Evolutionary conservation across 129 eudicot genomes (phyloP), one percentile per base, ranked within the genome.

Genomic region (Chrysanthemum lavandulifolium): DNA sequence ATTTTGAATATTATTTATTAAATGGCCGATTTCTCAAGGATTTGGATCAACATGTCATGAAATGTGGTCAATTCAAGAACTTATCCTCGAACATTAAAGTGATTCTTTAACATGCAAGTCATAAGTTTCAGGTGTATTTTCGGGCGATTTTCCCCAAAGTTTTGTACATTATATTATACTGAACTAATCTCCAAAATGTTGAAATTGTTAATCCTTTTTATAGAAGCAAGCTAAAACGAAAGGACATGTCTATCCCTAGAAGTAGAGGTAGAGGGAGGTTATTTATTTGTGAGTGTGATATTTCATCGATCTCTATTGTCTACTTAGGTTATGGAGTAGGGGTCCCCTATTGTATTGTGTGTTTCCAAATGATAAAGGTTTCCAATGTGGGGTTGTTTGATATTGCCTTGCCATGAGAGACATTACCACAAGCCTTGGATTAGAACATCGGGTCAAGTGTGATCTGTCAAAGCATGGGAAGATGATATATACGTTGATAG

Each of bases 381-480:
- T 40, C 21, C 10, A 11, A 61, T 70, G 81, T 77, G 81, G 76
- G 69, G 51, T 64, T 78, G 77, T 71, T 71, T 78, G 49, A 68
- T 61, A 52, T 61, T 69, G 76, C 62, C 76, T 61, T 77, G 66
- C 50, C 18, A 52, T 36, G 27, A 47, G 68, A 78, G 68, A 78
- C 82, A 72, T 55, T 6, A 57, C 68, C 78, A 78, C 82, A 78
- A 71, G 77, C 36, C 29, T 71, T n/a, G 77, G 78, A 65, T 65
- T 71, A 65, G 8, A 72, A 27, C 61, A 54, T 14, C 5, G 73
- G 82, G 82, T 65, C 68, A 43, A 64, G 77, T 55, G 53, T 55
- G 62, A 78, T 13, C 77, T 78, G 82, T 71, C 68, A 78, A 64
- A 72, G 82, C 73, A 78, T 78, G 82, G 82, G 73, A 19, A 64